Base-by-base conservation (phyloP, 1,139 yeast species). In the Magnusiomyces tetraspermus region DNA sequence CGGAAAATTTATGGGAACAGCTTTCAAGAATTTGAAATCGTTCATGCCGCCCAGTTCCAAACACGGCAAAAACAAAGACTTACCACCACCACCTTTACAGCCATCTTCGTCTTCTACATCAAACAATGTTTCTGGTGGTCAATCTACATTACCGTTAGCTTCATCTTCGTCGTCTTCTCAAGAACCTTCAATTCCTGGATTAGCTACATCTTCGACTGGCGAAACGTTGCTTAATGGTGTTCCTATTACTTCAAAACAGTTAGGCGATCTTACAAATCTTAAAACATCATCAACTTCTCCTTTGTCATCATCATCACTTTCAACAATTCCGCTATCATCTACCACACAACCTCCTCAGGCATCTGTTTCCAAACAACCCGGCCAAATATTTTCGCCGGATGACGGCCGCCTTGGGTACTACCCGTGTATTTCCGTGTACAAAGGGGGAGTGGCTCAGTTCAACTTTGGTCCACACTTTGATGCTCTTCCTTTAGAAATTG, bases 401-500 rank as follows among this genome's bases (percentile, higher is more conserved):
- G 97, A 92, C 64, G 96, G 95, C 1, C 73, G 80, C 48, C 69
- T 89, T 52, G 98, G 97, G 0, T 92, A 94, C 66, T 92, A 82
- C 67, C 98, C 98, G 1, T 87, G 90, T 71, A 74, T 88, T 36
- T 85, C 96, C 53, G 86, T 85, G 37, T 92, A 81, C 64, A 80
- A 80, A 58, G 85, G 85, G 11, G 98, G 97, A 0, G 72, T 78
- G 15, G 96, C 87, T 6, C 71, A 77, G 52, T 67, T 88, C 52
- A 82, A 82, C 59, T 73, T 86, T 15, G 89, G 90, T 0, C 89
- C 90, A 0, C 70, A 77, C n/a, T 79, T 85, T 59, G 71, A 72
- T 54, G 72, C 57, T 53, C 61, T 66, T 2, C 80, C 84, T 1
- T 61, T 60, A 1, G 63, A 58, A 1, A 51, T 61, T 4, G 55